A percentile compares a stretch with the other conserved stretches of the same genome.
Evolutionary conservation across 257 asterid species (phyloP).

Genomic region (Ophiorrhiza pumila): DNA sequence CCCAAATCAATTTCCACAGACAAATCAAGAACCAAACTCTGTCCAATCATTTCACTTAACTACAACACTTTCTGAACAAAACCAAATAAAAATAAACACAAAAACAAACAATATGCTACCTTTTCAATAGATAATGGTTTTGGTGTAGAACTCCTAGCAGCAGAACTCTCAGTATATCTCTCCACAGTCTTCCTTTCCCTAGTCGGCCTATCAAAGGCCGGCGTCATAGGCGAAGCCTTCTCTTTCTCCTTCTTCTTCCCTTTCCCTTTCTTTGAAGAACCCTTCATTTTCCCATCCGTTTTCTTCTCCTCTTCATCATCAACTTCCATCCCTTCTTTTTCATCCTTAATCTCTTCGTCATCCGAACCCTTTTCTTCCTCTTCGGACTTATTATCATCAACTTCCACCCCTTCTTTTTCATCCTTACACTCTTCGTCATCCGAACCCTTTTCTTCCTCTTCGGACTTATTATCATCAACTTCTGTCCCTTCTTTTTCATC

Average conservation of each 20-base stretch:
- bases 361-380: slow-evolving; percentile 7
- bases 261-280: not conserved
- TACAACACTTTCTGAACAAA: no score
- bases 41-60: not conserved
- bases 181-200: slow-evolving; percentile 90
- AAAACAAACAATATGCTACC: no score
- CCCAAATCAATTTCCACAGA: not conserved
- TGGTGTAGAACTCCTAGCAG: slow-evolving; percentile 34
- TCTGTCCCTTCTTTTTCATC: not conserved
- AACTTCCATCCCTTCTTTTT: not conserved
- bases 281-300: not conserved
- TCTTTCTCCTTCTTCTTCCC: slow-evolving; percentile 9
- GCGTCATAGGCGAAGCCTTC: slow-evolving; percentile 36
- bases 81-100: not conserved
- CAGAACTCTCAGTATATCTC: slow-evolving; percentile 49
- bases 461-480: slow-evolving; percentile 1
- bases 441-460: not conserved
- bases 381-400: no score
- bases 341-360: slow-evolving; percentile 14
- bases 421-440: slow-evolving; percentile 9
- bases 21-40: not conserved
- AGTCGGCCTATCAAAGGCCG: slow-evolving; percentile 51
- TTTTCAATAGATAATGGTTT: slow-evolving; percentile 67
- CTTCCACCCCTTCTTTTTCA: slow-evolving; percentile 1
- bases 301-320: slow-evolving; percentile 2